Conservation (phyloP, 768 basidiomycete species). For the Tricholoma furcatifolium region DNA sequence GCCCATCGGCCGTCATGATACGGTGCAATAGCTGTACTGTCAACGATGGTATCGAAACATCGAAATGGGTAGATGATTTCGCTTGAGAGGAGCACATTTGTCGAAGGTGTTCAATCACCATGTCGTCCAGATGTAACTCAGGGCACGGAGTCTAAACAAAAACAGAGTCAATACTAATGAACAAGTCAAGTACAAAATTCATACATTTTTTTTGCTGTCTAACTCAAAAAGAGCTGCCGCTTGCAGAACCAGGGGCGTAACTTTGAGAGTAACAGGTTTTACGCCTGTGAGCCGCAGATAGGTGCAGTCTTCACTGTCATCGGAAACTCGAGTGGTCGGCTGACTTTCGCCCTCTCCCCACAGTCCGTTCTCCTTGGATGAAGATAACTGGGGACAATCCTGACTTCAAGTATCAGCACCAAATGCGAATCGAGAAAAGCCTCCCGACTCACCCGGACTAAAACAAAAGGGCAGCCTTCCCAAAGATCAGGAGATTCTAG, state of each 20-base stretch:
- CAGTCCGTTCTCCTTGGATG: background rate
- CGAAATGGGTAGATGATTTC: slow-evolving; percentile 31
- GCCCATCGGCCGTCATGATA: slow-evolving; percentile 34
- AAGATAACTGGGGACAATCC: slow-evolving; percentile 23
- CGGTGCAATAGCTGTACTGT: slow-evolving; percentile 49
- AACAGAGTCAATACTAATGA: slow-evolving; percentile 1
- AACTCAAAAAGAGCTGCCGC: slow-evolving; percentile 43
- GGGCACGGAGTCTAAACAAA: slow-evolving; percentile 28
- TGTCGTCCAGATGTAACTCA: slow-evolving; percentile 37
- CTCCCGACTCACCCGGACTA: slow-evolving; percentile 37
- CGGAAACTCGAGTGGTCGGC: background rate
- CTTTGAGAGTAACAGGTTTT: slow-evolving; percentile 35
- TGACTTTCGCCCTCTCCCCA: background rate
- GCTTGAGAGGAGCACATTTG: slow-evolving; percentile 24
- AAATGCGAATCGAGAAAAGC: background rate
- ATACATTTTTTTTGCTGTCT: slow-evolving; percentile 47
- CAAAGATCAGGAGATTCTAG: slow-evolving; percentile 37
- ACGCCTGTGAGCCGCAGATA: slow-evolving; percentile 40
- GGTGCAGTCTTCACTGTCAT: slow-evolving; percentile 28
- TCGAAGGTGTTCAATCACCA: slow-evolving; percentile 41
- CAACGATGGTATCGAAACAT: slow-evolving; percentile 39
- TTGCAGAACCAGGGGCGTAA: slow-evolving; percentile 58
- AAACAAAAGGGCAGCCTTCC: slow-evolving; percentile 46
- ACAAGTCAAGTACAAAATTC: slow-evolving; percentile 12
- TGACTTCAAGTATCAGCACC: slow-evolving; percentile 7